A percentile compares a stretch with the other conserved stretches of the same genome.
These are phyloP conservation scores for Suillus variegatus DNA, from an alignment of 768 basidiomycete genomes.

Conservation along the genomic window DNA sequence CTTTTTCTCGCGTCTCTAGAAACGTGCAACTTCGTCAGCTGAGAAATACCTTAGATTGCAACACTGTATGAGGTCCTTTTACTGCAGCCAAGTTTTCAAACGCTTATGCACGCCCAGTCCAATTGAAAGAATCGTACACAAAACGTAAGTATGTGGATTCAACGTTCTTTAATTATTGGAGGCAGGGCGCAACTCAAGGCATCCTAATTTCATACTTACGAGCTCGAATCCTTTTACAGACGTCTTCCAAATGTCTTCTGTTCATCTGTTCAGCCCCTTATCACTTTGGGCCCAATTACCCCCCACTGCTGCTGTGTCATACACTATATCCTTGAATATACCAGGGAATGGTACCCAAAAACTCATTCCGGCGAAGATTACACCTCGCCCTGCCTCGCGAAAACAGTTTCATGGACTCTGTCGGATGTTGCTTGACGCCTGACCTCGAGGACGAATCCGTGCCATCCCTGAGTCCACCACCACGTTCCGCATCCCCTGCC, in stretches of 20 bases:
- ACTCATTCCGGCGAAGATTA: not conserved
- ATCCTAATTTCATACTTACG: not conserved
- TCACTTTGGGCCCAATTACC: not conserved
- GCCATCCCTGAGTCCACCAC: slow-evolving; percentile 1
- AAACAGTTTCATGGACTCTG: slow-evolving; percentile 68
- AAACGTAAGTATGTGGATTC: not conserved
- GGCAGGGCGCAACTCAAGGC: not conserved
- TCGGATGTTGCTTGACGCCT: slow-evolving; percentile 66
- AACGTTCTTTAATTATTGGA: not conserved
- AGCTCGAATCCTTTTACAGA: not conserved
- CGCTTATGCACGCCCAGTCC: too few species aligned
- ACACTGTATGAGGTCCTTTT: too few species aligned
- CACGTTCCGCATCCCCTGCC: slow-evolving; percentile 16
- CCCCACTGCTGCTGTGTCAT: not conserved
- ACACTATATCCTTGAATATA: not conserved
- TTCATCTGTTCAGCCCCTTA: not conserved
- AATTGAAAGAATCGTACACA: not conserved
- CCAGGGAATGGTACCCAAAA: not conserved
- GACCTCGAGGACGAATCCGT: slow-evolving; percentile 47
- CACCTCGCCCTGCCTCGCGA: slow-evolving; percentile 57
- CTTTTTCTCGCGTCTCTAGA: too few species aligned
- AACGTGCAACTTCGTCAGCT: too few species aligned
- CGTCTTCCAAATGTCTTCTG: not conserved
- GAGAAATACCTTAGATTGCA: too few species aligned
- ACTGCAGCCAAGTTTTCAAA: too few species aligned